phyloP scores from a whole-genome alignment of 225 moss, liverwort and hornwort species.

The Neckera pumila region DNA sequence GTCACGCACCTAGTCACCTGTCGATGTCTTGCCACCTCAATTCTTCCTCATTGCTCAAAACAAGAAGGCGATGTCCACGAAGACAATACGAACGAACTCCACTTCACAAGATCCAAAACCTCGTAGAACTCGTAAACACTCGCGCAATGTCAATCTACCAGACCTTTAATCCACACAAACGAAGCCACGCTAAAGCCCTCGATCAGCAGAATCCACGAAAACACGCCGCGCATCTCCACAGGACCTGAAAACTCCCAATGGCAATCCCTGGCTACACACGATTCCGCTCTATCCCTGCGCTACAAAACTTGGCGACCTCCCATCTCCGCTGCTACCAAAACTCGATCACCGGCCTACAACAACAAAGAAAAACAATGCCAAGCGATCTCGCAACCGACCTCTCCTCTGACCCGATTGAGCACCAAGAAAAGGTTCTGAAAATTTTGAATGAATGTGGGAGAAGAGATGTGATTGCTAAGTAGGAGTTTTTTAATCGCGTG shows the following conservation, averaged over 20 bases:
- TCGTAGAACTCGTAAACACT: background rate
- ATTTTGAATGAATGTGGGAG: background rate
- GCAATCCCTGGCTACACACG: background rate
- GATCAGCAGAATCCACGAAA: slow-evolving; percentile 10
- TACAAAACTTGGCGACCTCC: background rate
- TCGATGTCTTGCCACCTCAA: background rate
- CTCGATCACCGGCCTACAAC: background rate
- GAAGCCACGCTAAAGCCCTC: background rate
- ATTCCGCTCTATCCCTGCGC: background rate
- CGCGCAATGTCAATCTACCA: background rate
- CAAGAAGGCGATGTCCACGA: background rate
- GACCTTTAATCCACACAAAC: slow-evolving; percentile 13
- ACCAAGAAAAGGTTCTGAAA: background rate
- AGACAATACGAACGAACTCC: background rate
- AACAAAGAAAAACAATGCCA: background rate
- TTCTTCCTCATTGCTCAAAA: background rate
- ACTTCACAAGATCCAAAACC: background rate
- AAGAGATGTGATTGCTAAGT: background rate
- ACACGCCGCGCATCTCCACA: slow-evolving; percentile 16
- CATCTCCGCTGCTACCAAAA: background rate
- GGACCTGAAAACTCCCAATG: background rate
- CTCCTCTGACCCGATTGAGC: background rate
- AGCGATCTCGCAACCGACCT: background rate
- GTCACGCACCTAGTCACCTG: background rate
- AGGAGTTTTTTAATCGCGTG: background rate